phyloP scores from a whole-genome alignment of 805 yeast genomes.

The Scheffersomyces spartinae region DNA sequence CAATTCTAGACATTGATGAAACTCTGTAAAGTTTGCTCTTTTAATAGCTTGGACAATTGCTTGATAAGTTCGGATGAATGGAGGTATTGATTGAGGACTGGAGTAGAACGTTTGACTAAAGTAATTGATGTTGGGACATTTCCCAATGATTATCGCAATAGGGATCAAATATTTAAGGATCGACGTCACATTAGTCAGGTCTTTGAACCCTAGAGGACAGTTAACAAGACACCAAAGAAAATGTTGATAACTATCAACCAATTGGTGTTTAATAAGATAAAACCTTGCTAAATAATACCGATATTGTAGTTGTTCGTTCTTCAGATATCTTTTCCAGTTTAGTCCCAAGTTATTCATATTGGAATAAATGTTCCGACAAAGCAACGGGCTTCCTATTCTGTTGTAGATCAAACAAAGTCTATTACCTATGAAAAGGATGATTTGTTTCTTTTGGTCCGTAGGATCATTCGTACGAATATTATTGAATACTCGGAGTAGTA shows the following conservation, averaged over 20 bases:
- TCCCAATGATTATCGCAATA: constrained; percentile 42
- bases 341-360: constrained; percentile 44
- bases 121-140: constrained; percentile 27
- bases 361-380: constrained; percentile 51
- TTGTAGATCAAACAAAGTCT: constrained; percentile 47
- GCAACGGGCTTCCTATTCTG: constrained; percentile 39
- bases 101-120: constrained; percentile 12
- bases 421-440: constrained; percentile 42
- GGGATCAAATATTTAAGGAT: constrained; percentile 42
- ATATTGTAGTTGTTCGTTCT: constrained; percentile 37
- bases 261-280: constrained; percentile 40
- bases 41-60: constrained; percentile 24
- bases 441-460: constrained; percentile 30
- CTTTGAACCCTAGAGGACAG: constrained; percentile 15
- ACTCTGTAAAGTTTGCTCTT: constrained; percentile 29
- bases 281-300: constrained; percentile 44
- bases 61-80: constrained; percentile 20
- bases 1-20: constrained; percentile 19
- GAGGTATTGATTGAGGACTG: constrained; percentile 10
- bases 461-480: constrained; percentile 40
- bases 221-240: constrained; percentile 41
- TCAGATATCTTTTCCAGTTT: constrained; percentile 26
- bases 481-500: constrained; percentile 48
- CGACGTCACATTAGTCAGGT: constrained; percentile 23
- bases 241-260: constrained; percentile 37